Conservation (phyloP, 352 stramenopile species). For the Pythium rishiriense region DNA sequence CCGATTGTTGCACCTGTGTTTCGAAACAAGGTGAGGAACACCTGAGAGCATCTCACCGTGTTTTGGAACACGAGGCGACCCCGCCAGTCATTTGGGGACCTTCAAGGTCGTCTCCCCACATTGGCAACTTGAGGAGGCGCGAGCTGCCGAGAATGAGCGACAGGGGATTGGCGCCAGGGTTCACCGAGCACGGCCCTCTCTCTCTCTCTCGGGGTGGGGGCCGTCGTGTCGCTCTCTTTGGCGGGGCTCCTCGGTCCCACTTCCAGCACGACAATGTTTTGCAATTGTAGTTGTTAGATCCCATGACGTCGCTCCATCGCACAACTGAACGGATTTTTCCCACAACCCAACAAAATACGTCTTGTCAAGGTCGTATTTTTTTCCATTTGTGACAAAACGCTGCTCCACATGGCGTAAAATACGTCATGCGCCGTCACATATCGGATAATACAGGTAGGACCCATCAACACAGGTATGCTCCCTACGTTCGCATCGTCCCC, state of each 20-base stretch:
- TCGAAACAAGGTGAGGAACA: background rate
- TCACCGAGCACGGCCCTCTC: background rate
- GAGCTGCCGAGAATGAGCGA: background rate
- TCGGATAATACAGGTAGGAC: background rate
- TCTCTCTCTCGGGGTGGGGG: too few relatives aligned
- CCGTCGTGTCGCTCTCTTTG: background rate
- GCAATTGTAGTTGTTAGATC: too few relatives aligned
- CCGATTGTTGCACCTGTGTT: constrained; percentile 1
- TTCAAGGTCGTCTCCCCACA: too few relatives aligned
- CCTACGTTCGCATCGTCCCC: background rate
- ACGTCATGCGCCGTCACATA: background rate
- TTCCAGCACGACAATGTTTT: background rate
- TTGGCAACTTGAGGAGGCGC: too few relatives aligned
- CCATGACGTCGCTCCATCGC: background rate
- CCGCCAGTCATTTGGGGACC: background rate
- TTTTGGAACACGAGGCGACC: background rate
- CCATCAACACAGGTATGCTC: background rate
- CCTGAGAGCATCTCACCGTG: background rate
- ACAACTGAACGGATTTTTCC: background rate
- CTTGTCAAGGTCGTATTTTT: too few relatives aligned
- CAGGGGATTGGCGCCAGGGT: background rate
- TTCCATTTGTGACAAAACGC: too few relatives aligned
- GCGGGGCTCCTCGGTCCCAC: background rate
- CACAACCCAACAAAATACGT: background rate
- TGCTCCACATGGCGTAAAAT: too few relatives aligned